phyloP scores from a whole-genome alignment of 257 asterid species.

The Vinca minor region DNA sequence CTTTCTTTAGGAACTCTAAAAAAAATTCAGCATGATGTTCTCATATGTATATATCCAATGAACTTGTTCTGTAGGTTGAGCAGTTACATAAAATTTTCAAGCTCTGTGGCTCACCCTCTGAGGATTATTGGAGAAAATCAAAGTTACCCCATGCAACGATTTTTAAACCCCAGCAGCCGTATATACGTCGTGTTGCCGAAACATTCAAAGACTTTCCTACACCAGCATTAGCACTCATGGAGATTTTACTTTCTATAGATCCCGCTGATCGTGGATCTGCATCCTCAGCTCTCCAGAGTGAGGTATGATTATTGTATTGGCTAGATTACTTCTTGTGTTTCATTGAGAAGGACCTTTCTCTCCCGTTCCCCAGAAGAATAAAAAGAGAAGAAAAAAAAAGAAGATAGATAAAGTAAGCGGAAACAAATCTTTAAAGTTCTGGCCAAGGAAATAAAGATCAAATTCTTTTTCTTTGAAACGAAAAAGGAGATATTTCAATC shows the following conservation, averaged over 20 bases:
- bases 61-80: constrained; percentile 58
- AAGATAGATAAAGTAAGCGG: not conserved
- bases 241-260: constrained; percentile 69
- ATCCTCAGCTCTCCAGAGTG: constrained; percentile 75
- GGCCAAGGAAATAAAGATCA: not conserved
- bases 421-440: not conserved
- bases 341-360: constrained; percentile 5
- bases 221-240: constrained; percentile 72
- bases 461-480: not conserved
- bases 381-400: no score
- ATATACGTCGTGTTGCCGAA: constrained; percentile 73
- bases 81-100: constrained; percentile 94
- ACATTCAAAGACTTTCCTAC: constrained; percentile 79
- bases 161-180: constrained; percentile 94
- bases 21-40: not conserved
- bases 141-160: constrained; percentile 91
- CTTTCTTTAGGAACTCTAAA: not conserved
- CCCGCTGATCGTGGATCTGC: constrained; percentile 92
- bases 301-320: constrained; percentile 37
- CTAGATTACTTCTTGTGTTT: constrained; percentile 7
- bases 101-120: constrained; percentile 95
- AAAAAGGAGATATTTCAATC: not conserved
- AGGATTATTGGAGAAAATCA: constrained; percentile 94
- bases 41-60: not conserved
- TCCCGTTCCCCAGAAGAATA: not conserved